Evolutionary conservation across 495 filamentous ascomycete genomes (phyloP), one percentile per base, ranked within the genome.

Genomic region (Hypoxylon crocopeplum): DNA sequence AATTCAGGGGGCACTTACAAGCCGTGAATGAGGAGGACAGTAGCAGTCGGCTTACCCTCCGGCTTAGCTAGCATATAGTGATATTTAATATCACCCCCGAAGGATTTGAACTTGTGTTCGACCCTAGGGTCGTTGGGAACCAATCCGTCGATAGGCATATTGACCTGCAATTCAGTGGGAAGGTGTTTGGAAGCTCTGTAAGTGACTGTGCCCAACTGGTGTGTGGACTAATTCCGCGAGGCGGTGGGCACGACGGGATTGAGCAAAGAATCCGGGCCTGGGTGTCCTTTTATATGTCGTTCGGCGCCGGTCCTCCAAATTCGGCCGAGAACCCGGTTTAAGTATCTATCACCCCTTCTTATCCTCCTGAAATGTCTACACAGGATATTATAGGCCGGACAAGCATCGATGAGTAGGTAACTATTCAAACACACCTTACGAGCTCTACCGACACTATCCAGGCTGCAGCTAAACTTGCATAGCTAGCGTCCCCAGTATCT

Each of bases 11-110:
- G 36, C 25, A 41, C 75, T 55, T 61, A 87, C 85, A 70, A 91
- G 61, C 77, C 78, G 64, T 84, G 81, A 49, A 79, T 64, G 16
- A 84, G 79, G 56, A 94, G 81, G 21, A 89, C 79, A 1, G 89
- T 93, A 20, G 73, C 84, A 60, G 67, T 72, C 24, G 82, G 80
- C 41, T 73, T 69, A 27, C 75, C 79, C 22, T 74, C 66, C 0
- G 88, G 87, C 51, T 82, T 78, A 41, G 82, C 86, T 58, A 88
- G 76, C 25, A 92, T 77, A 66, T 93, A 94, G 65, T 83, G 78
- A 70, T 91, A 92, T 11, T 77, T 86, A 33, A 80, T 79, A 44
- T 85, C n/a, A n/a, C n/a, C 85, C 64, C 85, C 86, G 46, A 91
- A 72, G 7, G 74, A 76, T 34, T 81, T 75, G 32, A 80, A 82